Evolutionary conservation across 345 rosid species (phyloP), one percentile per base, ranked within the genome.

Genomic region (Arabis alpina): DNA sequence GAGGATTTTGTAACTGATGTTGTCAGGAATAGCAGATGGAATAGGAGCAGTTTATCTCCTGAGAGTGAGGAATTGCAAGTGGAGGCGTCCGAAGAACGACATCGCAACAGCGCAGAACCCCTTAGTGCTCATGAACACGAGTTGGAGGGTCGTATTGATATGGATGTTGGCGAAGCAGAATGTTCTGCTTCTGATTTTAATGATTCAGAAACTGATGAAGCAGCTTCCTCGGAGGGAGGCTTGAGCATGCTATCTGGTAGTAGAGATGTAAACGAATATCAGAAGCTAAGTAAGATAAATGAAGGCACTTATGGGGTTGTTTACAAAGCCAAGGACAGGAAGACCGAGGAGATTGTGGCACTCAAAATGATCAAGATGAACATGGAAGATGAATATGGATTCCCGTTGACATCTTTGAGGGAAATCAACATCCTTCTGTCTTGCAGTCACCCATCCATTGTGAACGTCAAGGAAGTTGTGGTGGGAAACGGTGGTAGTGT

Each of bases 241-340:
- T 61, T 83, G 68, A 77, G 82, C 78, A 86, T 90, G 95, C 82
- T 84, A 65, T 52, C 71, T 44, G 77, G 88, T 66, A 88, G 97
- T 72, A 81, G 96, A 77, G 79, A 83, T 28, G 94, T 92, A 25
- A 79, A 73, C 14, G 91, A 89, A 61, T 92, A 73, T 69, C 96
- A 89, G 73, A 86, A 61, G 70, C 81, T 92, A 19, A 80, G 86
- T 70, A 91, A 82, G 80, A 88, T 92, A n/a, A 85, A 64, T 62
- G 98, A 92, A 81, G 98, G 98, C 27, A 88, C 96, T 34, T 92
- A 92, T 59, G 98, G 96, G 61, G 79, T 88, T 81, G 98, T 92
- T 37, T 89, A 81, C 75, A 88, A 84, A 82, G 98, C 92, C 37
- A 86, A 70, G 71, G 93, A 90, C 78, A 90, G 77, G 82, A 83